Percentiles rank a stretch among this genome's conserved stretches.
Evolutionary conservation across 352 stramenopile genomes (phyloP).

Genomic region (Phytophthora meadii): DNA sequence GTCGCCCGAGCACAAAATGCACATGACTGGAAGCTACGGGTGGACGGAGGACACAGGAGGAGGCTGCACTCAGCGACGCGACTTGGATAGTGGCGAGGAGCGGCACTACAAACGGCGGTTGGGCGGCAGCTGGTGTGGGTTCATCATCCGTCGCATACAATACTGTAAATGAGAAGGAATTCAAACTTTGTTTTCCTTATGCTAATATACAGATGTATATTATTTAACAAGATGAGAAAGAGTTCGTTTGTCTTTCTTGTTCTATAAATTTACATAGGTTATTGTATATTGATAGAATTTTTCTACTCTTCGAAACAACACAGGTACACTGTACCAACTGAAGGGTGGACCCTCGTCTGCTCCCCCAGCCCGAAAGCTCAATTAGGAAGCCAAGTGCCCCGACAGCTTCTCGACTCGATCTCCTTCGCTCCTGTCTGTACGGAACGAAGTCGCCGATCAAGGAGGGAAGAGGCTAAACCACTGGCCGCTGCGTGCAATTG

Average conservation of each 20-base stretch:
- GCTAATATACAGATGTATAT: too few relatives aligned
- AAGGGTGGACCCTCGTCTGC: constrained; percentile 26
- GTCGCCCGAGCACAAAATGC: constrained; percentile 71
- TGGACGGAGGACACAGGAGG: neutral
- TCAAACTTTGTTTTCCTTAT: too few relatives aligned
- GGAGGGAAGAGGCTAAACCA: neutral
- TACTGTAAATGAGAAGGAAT: too few relatives aligned
- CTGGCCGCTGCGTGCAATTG: neutral
- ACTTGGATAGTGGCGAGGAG: constrained; percentile 14
- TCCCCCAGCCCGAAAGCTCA: constrained; percentile 26
- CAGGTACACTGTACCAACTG: constrained; percentile 24
- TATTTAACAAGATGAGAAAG: too few relatives aligned
- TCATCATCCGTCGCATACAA: constrained; percentile 13
- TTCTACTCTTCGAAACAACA: too few relatives aligned
- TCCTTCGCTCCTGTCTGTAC: neutral
- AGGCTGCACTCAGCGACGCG: constrained; percentile 1
- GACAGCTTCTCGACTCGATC: constrained; percentile 21
- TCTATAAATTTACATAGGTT: neutral
- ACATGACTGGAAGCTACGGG: constrained; percentile 43
- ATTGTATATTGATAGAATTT: neutral
- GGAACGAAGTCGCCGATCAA: neutral
- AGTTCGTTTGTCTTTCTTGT: neutral
- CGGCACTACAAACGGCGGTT: constrained; percentile 3
- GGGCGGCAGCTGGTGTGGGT: constrained; percentile 21
- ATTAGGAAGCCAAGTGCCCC: constrained; percentile 14